Evolutionary conservation across 2,329 filamentous ascomycete genomes (phyloP).

Genomic region (Fragosphaeria purpurea): DNA sequence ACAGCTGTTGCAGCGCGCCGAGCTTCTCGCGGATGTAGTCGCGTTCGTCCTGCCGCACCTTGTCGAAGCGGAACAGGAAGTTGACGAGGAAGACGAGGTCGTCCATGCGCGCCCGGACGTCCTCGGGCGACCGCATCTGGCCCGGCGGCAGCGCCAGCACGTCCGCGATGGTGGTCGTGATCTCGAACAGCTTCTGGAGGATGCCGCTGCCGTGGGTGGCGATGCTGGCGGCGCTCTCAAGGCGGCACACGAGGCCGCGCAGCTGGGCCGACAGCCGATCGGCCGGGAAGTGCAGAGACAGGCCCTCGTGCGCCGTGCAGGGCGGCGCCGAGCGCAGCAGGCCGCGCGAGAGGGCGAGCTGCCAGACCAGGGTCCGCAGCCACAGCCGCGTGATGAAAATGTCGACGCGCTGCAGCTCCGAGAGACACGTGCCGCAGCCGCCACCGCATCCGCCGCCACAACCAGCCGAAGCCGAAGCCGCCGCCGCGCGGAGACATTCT

Average conservation of each 20-base stretch:
- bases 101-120: too few species aligned
- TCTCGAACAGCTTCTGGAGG: conserved; percentile 49
- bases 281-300: conserved; percentile 30
- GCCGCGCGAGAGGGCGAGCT: conserved; percentile 29
- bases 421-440: conserved; percentile 13
- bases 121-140: not conserved
- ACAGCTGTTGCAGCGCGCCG: too few species aligned
- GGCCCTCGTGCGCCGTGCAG: conserved; percentile 24
- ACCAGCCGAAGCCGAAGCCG: too few species aligned
- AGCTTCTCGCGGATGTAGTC: too few species aligned
- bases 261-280: conserved; percentile 28
- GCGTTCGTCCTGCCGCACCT: too few species aligned
- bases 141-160: conserved; percentile 36
- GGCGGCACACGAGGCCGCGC: conserved; percentile 25
- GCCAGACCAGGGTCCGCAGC: conserved; percentile 32
- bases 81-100: too few species aligned
- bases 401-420: conserved; percentile 30
- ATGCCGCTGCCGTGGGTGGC: conserved; percentile 47
- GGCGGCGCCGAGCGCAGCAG: conserved; percentile 25
- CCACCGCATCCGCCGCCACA: not conserved
- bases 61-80: too few species aligned
- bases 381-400: conserved; percentile 31
- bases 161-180: conserved; percentile 49
- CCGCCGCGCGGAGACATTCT: not conserved
- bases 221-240: conserved; percentile 32